Evolutionary conservation across 1,139 yeast species (phyloP), one percentile per base, ranked within the genome.

Genomic region (Yamadazyma siamensis): DNA sequence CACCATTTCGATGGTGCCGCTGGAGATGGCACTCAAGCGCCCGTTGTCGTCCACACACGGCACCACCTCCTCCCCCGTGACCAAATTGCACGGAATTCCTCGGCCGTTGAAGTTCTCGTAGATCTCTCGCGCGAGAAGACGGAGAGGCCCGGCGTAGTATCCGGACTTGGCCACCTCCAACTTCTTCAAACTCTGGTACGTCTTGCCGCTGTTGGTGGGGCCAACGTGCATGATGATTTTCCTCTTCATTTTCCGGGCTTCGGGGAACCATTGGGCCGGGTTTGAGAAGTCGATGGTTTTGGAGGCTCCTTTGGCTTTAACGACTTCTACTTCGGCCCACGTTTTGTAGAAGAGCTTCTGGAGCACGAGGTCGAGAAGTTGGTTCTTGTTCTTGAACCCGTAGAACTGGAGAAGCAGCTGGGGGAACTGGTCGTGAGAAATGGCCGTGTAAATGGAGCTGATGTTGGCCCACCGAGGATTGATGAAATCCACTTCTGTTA

Each of bases 201-300:
- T 91, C 50, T 91, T 91, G n/a, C 99, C 99, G 44, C 94, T 80
- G 53, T 91, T 91, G 0, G 99, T 91, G 0, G 99, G 98, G 0
- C 99, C 99, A 13, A 91, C 87, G 54, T 91, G 99, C 77, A 94
- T 74, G 13, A 81, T 71, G 26, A 91, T 71, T 35, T 82, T 81
- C 24, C 99, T 66, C 41, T 77, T 80, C 65, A 88, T 67, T 40
- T 80, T 76, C 26, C 98, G 66, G 0, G 98, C 95, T 29, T 71
- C 77, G 0, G 98, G 96, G 47, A 71, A 91, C 94, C 95, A 85
- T 51, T 81, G 87, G 2, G 82, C 80, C 1, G 96, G 95, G 42
- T 80, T 75, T 3, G 77, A 65, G 14, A 80, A 65, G 42, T 80
- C 84, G 37, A 74, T 59, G 4, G 35, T 29, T 12, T 43, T 34